A percentile compares a stretch with the other conserved stretches of the same genome.
These are phyloP conservation scores for Postia placenta DNA, from an alignment of 768 basidiomycete genomes.

Conservation along the genomic window DNA sequence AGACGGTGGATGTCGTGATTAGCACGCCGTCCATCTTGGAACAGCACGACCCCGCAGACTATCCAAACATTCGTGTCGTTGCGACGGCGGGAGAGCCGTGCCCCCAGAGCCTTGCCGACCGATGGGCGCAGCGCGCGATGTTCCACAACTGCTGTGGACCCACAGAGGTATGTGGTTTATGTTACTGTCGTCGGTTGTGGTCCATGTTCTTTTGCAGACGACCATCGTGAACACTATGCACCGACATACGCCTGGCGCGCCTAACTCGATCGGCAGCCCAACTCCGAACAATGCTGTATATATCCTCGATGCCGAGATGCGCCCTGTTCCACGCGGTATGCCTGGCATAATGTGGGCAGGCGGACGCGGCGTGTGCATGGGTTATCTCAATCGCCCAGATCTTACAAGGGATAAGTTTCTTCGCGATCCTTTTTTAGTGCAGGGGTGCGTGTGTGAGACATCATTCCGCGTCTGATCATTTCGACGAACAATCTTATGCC, in stretches of 20 bases:
- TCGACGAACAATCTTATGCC: neutral
- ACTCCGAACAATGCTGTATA: slow-evolving; percentile 48
- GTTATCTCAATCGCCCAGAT: slow-evolving; percentile 50
- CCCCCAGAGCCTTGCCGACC: slow-evolving; percentile 38
- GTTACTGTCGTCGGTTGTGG: neutral
- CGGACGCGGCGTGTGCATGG: slow-evolving; percentile 48
- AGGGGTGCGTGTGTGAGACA: slow-evolving; percentile 31
- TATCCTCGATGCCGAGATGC: slow-evolving; percentile 27
- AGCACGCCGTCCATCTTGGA: slow-evolving; percentile 13
- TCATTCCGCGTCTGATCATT: slow-evolving; percentile 10
- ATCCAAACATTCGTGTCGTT: slow-evolving; percentile 47
- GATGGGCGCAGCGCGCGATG: slow-evolving; percentile 36
- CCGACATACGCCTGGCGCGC: slow-evolving; percentile 33
- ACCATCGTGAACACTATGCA: slow-evolving; percentile 56
- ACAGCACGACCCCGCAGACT: slow-evolving; percentile 43
- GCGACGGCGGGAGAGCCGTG: slow-evolving; percentile 53
- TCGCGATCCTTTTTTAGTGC: slow-evolving; percentile 42
- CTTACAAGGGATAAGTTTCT: slow-evolving; percentile 45
- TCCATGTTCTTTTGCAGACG: slow-evolving; percentile 26
- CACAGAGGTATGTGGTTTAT: slow-evolving; percentile 36
- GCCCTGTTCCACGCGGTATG: slow-evolving; percentile 26
- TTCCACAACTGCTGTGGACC: slow-evolving; percentile 54
- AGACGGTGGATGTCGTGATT: slow-evolving; percentile 45
- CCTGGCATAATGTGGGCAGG: slow-evolving; percentile 55
- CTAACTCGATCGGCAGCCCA: slow-evolving; percentile 44